Percentiles rank a stretch among this genome's conserved stretches.
Evolutionary conservation across 1,284 basidiomycete genomes (phyloP).

Genomic region (Ustilago cynodontis): DNA sequence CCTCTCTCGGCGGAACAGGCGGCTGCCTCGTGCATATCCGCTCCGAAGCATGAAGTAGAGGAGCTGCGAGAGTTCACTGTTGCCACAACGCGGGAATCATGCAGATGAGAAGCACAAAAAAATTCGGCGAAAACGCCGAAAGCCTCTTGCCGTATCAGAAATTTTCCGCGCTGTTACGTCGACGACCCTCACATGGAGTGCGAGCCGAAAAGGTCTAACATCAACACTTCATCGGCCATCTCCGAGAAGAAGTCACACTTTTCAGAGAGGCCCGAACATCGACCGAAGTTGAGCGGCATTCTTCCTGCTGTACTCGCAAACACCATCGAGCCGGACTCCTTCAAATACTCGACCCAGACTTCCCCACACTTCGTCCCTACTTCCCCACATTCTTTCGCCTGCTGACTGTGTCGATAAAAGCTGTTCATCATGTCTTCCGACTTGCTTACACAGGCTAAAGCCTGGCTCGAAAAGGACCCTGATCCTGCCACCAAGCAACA

Average conservation of each 20-base stretch:
- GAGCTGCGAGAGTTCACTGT: background rate
- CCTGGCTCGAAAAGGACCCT: conserved; percentile 60
- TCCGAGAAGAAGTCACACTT: conserved; percentile 28
- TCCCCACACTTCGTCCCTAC: background rate
- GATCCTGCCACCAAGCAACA: conserved; percentile 46
- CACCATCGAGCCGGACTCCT: background rate
- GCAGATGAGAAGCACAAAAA: background rate
- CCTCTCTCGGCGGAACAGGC: background rate
- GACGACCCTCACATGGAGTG: too few relatives aligned
- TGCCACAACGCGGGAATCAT: background rate
- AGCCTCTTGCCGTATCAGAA: background rate
- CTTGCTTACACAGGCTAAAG: conserved; percentile 43
- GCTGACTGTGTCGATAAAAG: background rate
- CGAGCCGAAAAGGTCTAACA: conserved; percentile 16
- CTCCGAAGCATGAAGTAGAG: background rate
- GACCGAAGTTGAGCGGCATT: conserved; percentile 10
- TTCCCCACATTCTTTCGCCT: conserved; percentile 1
- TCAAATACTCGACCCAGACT: conserved; percentile 4
- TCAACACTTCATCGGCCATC: conserved; percentile 25
- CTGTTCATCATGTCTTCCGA: conserved; percentile 21
- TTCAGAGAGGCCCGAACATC: conserved; percentile 26
- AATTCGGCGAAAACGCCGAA: background rate
- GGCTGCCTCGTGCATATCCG: background rate
- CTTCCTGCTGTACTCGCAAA: background rate
- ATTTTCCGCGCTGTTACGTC: background rate